Conservation (phyloP, 495 filamentous ascomycete species). For the Xylaria grammica region DNA sequence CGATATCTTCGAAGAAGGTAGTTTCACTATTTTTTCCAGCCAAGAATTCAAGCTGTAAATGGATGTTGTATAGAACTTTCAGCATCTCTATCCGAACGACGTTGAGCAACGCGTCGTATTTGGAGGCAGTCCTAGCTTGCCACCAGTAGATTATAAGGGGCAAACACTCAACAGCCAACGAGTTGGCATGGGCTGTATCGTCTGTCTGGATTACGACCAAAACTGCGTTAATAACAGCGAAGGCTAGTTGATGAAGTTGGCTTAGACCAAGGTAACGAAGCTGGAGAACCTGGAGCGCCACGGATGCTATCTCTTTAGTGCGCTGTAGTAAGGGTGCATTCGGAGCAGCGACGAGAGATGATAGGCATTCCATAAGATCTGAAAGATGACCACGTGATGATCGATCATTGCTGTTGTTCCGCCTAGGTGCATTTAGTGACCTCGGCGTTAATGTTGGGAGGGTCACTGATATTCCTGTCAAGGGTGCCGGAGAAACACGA, state of each 20-base stretch:
- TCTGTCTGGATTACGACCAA: slow-evolving; percentile 69
- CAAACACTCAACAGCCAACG: slow-evolving; percentile 62
- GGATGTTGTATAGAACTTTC: slow-evolving; percentile 69
- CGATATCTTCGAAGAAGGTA: slow-evolving; percentile 40
- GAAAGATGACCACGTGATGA: slow-evolving; percentile 33
- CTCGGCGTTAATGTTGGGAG: slow-evolving; percentile 36
- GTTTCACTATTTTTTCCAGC: slow-evolving; percentile 33
- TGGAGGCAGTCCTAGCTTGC: slow-evolving; percentile 65
- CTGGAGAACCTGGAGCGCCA: slow-evolving; percentile 66
- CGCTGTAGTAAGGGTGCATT: slow-evolving; percentile 72
- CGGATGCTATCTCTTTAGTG: slow-evolving; percentile 61
- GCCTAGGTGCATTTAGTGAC: slow-evolving; percentile 28
- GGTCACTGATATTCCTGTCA: slow-evolving; percentile 31
- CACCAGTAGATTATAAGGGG: slow-evolving; percentile 76
- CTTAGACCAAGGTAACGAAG: slow-evolving; percentile 61
- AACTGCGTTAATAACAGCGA: slow-evolving; percentile 76
- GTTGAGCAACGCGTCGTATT: slow-evolving; percentile 74
- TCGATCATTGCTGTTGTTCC: slow-evolving; percentile 24
- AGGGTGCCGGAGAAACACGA: slow-evolving; percentile 50
- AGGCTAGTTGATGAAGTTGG: slow-evolving; percentile 70
- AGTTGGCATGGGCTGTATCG: slow-evolving; percentile 64
- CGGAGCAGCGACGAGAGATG: slow-evolving; percentile 65
- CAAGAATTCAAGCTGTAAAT: slow-evolving; percentile 60
- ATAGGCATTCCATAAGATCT: slow-evolving; percentile 70
- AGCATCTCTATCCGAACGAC: slow-evolving; percentile 64